phyloP scores from a whole-genome alignment of 768 basidiomycete species.

The Scleroderma citrinum region DNA sequence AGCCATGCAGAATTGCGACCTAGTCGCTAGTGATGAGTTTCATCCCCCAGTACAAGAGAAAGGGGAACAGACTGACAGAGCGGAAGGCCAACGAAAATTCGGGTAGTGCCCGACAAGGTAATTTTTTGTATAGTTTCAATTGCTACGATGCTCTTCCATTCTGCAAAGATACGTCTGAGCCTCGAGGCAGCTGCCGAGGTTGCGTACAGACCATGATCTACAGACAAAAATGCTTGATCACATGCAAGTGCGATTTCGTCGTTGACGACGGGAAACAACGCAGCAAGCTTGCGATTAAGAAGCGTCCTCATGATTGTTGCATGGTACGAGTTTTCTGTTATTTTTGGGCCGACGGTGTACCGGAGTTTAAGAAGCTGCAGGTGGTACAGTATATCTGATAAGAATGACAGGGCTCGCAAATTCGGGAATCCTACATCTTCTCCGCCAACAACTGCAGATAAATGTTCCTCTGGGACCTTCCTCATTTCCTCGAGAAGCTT shows the following conservation, averaged over 20 bases:
- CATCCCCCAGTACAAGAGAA: not conserved
- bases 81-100: conserved; percentile 45
- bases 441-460: conserved; percentile 29
- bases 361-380: no score
- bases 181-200: not conserved
- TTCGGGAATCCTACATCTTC: no score
- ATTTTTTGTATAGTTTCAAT: conserved; percentile 26
- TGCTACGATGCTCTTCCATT: conserved; percentile 34
- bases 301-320: not conserved
- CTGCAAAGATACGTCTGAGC: conserved; percentile 18
- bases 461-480: conserved; percentile 31
- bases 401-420: not conserved
- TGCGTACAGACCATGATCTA: not conserved
- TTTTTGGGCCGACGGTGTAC: not conserved
- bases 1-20: conserved; percentile 36
- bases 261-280: not conserved
- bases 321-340: not conserved
- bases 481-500: conserved; percentile 34
- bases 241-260: not conserved
- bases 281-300: not conserved
- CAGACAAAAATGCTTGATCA: not conserved
- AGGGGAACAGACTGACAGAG: conserved; percentile 31
- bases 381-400: not conserved
- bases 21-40: conserved; percentile 7
- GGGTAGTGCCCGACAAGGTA: conserved; percentile 37